Conservation (phyloP, 129 eudicot genomes). For the Flaveria sonorensis region DNA sequence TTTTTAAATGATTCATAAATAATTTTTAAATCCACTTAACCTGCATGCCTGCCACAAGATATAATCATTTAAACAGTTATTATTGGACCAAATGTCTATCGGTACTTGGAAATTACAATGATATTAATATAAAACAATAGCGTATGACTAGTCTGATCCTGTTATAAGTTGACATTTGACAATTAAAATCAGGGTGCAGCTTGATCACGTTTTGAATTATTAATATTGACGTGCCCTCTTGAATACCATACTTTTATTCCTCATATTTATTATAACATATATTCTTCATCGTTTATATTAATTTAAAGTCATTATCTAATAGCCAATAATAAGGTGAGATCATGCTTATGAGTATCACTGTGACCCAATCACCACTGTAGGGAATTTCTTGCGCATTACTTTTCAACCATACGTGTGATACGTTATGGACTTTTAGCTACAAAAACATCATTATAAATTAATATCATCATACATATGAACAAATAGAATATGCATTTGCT, state of each 20-base stretch:
- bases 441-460: conserved; percentile 2
- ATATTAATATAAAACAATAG: background rate
- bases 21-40: too few species aligned
- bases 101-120: background rate
- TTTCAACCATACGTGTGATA: conserved; percentile 35
- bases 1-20: too few species aligned
- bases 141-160: background rate
- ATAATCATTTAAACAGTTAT: too few species aligned
- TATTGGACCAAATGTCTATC: background rate
- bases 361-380: conserved; percentile 18
- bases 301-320: background rate
- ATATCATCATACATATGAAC: background rate
- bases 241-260: conserved; percentile 20
- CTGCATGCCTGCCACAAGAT: too few species aligned
- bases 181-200: background rate
- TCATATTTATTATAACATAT: background rate
- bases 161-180: conserved; percentile 23
- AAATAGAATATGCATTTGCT: conserved; percentile 8
- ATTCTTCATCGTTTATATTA: background rate
- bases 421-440: conserved; percentile 21
- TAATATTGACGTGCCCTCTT: background rate
- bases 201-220: background rate
- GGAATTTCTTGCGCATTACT: conserved; percentile 29
- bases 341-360: background rate
- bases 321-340: background rate